A percentile compares a stretch with the other conserved stretches of the same genome.
These are phyloP conservation scores for Linnemannia exigua DNA, from an alignment of 192 early-diverging fungal genomes.

Conservation along the genomic window DNA sequence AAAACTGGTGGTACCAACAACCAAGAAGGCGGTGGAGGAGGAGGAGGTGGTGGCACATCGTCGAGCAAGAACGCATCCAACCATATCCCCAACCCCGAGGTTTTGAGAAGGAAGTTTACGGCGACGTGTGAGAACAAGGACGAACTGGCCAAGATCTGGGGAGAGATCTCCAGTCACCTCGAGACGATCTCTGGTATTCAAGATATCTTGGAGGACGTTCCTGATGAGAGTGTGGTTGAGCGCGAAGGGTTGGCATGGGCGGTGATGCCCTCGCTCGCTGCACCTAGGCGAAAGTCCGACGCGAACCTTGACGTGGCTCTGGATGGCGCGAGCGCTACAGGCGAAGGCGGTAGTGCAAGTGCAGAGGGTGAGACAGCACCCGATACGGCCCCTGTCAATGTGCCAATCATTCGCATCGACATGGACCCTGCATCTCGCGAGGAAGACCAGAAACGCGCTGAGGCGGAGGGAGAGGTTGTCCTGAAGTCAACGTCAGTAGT, in stretches of 20 bases:
- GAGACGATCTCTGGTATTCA: slow-evolving; percentile 52
- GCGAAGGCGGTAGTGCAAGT: neutral
- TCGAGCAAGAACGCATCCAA: slow-evolving; percentile 31
- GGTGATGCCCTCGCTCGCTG: slow-evolving; percentile 41
- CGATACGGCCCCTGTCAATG: neutral
- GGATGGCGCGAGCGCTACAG: neutral
- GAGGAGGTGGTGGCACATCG: slow-evolving; percentile 28
- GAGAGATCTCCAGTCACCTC: slow-evolving; percentile 52
- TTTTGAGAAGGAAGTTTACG: slow-evolving; percentile 69
- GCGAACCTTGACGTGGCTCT: neutral
- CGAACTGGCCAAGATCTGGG: slow-evolving; percentile 77
- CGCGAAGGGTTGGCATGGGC: slow-evolving; percentile 25
- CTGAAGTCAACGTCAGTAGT: neutral
- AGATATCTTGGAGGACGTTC: slow-evolving; percentile 53
- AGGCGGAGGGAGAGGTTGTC: neutral
- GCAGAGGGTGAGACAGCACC: neutral
- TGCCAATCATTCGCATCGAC: slow-evolving; percentile 53
- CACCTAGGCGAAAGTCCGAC: slow-evolving; percentile 44
- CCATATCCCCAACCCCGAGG: slow-evolving; percentile 68
- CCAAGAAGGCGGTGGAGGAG: slow-evolving; percentile 22
- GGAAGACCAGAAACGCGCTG: slow-evolving; percentile 17
- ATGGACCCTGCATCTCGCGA: slow-evolving; percentile 34
- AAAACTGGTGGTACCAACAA: slow-evolving; percentile 24
- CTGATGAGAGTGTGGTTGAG: slow-evolving; percentile 49
- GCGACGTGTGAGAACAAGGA: slow-evolving; percentile 72